A percentile compares a stretch with the other conserved stretches of the same genome.
Evolutionary conservation across 768 basidiomycete species (phyloP).

Genomic region (Coprinopsis cinerea): DNA sequence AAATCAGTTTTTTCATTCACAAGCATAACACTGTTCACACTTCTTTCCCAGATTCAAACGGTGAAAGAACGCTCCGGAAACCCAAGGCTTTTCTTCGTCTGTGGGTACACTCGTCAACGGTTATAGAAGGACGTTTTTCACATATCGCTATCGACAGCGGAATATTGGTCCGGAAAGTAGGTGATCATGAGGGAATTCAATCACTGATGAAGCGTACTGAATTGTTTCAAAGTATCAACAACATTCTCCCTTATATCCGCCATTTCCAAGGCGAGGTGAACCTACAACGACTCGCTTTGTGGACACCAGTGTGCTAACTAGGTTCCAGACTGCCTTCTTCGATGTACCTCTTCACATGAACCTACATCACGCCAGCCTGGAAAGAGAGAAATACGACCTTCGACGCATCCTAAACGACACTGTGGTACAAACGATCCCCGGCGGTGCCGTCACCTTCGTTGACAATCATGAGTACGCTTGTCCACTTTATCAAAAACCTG

Average conservation of each 20-base stretch:
- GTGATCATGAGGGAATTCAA: slow-evolving; percentile 15
- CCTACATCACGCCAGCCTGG: slow-evolving; percentile 70
- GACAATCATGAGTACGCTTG: slow-evolving; percentile 90
- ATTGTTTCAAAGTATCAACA: slow-evolving; percentile 34
- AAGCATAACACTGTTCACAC: slow-evolving; percentile 1
- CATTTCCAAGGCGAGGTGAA: slow-evolving; percentile 62
- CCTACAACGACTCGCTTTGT: not conserved
- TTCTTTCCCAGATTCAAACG: slow-evolving; percentile 40
- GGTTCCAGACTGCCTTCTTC: slow-evolving; percentile 72
- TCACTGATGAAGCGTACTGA: not conserved
- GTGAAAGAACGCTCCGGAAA: slow-evolving; percentile 39
- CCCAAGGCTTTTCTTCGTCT: slow-evolving; percentile 52
- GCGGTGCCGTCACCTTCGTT: slow-evolving; percentile 85
- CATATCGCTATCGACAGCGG: slow-evolving; percentile 42
- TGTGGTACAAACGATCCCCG: slow-evolving; percentile 60
- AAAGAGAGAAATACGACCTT: slow-evolving; percentile 65
- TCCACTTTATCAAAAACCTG: slow-evolving; percentile 10
- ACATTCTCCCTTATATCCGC: slow-evolving; percentile 51
- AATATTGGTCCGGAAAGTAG: slow-evolving; percentile 78
- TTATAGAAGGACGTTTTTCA: not conserved
- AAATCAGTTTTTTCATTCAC: not conserved
- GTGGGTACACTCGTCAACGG: slow-evolving; percentile 23
- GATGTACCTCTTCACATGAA: slow-evolving; percentile 88
- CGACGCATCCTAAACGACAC: slow-evolving; percentile 66
- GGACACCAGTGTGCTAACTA: not conserved